Conservation (phyloP, 805 yeast species). For the Lachancea mirantina region DNA sequence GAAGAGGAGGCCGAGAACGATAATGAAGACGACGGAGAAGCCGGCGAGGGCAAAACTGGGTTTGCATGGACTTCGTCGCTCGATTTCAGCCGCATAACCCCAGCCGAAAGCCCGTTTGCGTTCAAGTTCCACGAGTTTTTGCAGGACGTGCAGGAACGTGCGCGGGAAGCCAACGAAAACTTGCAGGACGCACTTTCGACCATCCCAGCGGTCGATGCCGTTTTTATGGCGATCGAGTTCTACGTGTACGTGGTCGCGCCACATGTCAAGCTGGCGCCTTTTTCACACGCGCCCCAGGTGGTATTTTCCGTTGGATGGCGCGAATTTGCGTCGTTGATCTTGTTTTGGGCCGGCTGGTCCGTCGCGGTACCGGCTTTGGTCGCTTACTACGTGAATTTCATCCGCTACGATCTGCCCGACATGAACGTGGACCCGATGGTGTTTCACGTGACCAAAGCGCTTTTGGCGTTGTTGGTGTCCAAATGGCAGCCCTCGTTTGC, state of each 20-base stretch:
- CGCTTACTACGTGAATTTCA: slow-evolving; percentile 26
- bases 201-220: slow-evolving; percentile 16
- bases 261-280: slow-evolving; percentile 4
- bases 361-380: slow-evolving; percentile 17
- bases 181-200: slow-evolving; percentile 24
- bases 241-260: slow-evolving; percentile 12
- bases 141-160: slow-evolving; percentile 15
- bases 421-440: slow-evolving; percentile 28
- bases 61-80: slow-evolving; percentile 8
- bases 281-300: slow-evolving; percentile 4
- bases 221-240: slow-evolving; percentile 19
- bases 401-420: slow-evolving; percentile 23
- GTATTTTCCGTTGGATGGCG: slow-evolving; percentile 5
- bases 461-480: slow-evolving; percentile 16
- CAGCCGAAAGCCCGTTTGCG: slow-evolving; percentile 11
- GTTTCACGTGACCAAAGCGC: slow-evolving; percentile 21
- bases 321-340: slow-evolving; percentile 9
- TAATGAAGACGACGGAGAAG: slow-evolving; percentile 5
- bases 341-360: slow-evolving; percentile 15
- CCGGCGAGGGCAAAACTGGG: slow-evolving; percentile 10
- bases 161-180: slow-evolving; percentile 16
- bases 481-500: slow-evolving; percentile 10
- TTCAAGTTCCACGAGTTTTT: slow-evolving; percentile 20
- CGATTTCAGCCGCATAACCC: slow-evolving; percentile 6
- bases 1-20: slow-evolving; percentile 13